These are phyloP conservation scores for Ceratopteris richardii DNA, from an alignment of 75 land plant genomes.

Conservation along the genomic window DNA sequence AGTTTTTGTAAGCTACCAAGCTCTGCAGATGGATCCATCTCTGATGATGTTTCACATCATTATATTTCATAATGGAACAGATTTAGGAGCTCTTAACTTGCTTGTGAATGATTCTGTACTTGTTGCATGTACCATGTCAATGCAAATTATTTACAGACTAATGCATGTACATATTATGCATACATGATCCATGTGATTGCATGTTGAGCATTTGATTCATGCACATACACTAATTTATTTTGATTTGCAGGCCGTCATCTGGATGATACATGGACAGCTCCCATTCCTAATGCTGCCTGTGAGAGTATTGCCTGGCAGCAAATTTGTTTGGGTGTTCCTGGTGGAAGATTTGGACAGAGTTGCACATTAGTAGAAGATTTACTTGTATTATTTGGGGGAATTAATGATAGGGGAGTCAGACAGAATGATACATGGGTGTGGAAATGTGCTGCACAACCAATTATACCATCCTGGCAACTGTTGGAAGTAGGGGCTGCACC, in stretches of 20 bases:
- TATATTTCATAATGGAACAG: too few species aligned
- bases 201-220: too few species aligned
- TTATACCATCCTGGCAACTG: constrained; percentile 49
- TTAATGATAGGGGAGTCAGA: constrained; percentile 74
- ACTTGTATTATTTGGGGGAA: constrained; percentile 89
- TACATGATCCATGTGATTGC: too few species aligned
- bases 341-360: constrained; percentile 87
- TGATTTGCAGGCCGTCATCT: constrained; percentile 63
- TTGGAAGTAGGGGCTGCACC: constrained; percentile 55
- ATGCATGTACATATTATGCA: too few species aligned
- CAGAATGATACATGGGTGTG: constrained; percentile 88
- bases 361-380: constrained; percentile 49
- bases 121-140: too few species aligned
- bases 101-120: too few species aligned
- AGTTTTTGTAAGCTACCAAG: too few species aligned
- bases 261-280: constrained; percentile 90
- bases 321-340: constrained; percentile 48
- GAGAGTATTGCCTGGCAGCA: constrained; percentile 50
- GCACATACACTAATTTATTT: too few species aligned
- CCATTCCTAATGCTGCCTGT: constrained; percentile 34
- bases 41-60: too few species aligned
- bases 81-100: too few species aligned
- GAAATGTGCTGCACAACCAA: constrained; percentile 19
- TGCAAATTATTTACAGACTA: too few species aligned
- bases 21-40: too few species aligned